Evolutionary conservation across 768 basidiomycete genomes (phyloP).

Genomic region (Naganishia vaughanmartiniae): DNA sequence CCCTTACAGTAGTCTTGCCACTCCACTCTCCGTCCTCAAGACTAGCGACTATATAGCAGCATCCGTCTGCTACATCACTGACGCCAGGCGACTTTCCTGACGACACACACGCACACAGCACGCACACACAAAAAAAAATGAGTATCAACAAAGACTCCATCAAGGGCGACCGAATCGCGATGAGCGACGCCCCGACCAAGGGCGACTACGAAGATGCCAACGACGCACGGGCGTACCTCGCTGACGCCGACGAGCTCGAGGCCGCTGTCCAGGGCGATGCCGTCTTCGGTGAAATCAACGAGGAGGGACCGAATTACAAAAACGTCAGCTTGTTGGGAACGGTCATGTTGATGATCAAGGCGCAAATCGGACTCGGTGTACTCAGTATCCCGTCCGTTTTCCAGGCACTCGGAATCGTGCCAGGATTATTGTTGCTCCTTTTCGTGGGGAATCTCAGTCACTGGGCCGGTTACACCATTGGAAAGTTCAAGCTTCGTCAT

Average conservation of each 20-base stretch:
- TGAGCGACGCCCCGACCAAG: slow-evolving; percentile 6
- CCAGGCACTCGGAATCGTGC: slow-evolving; percentile 39
- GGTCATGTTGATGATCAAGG: slow-evolving; percentile 24
- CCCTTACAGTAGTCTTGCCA: slow-evolving; percentile 4
- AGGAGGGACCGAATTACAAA: slow-evolving; percentile 40
- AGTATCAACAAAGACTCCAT: not conserved
- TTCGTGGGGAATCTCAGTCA: slow-evolving; percentile 11
- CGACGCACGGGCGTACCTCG: slow-evolving; percentile 21
- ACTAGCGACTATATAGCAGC: not conserved
- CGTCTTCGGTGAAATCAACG: slow-evolving; percentile 40
- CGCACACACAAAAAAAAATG: too few species aligned
- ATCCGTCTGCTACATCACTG: not conserved
- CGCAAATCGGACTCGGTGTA: slow-evolving; percentile 43
- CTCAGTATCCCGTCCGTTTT: slow-evolving; percentile 42
- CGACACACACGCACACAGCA: not conserved
- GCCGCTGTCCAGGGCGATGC: slow-evolving; percentile 36
- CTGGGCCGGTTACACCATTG: slow-evolving; percentile 22
- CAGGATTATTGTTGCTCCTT: slow-evolving; percentile 33
- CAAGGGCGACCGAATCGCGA: slow-evolving; percentile 14
- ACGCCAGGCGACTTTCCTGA: too few species aligned
- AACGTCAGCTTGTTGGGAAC: slow-evolving; percentile 32
- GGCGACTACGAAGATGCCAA: slow-evolving; percentile 24
- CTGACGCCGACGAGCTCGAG: slow-evolving; percentile 25
- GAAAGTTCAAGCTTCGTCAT: slow-evolving; percentile 44
- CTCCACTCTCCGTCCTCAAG: not conserved